phyloP scores from a whole-genome alignment of 1,284 basidiomycete species.

The Trametes sp. region DNA sequence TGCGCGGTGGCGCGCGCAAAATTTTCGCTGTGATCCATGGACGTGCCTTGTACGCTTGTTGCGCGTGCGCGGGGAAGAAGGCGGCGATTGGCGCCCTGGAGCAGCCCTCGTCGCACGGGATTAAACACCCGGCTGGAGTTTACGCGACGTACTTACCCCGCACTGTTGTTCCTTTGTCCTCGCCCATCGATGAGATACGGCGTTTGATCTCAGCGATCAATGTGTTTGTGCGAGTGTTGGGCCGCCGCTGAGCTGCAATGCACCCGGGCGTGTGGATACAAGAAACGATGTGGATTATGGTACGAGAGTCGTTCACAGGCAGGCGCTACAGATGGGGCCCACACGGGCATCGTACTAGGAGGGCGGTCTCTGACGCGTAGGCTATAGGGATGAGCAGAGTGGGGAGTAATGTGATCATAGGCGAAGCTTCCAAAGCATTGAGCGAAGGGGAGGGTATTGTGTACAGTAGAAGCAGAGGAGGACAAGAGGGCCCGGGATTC shows the following conservation, averaged over 20 bases:
- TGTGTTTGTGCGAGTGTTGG: not conserved
- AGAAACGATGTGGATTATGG: not conserved
- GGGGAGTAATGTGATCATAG: too few relatives aligned
- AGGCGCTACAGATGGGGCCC: not conserved
- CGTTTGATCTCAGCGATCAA: not conserved
- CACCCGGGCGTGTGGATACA: not conserved
- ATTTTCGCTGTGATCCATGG: not conserved
- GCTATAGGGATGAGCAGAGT: too few relatives aligned
- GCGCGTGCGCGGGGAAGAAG: not conserved
- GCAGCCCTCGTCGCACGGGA: not conserved
- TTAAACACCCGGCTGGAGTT: not conserved
- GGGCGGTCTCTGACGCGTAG: too few relatives aligned
- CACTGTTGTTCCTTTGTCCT: not conserved
- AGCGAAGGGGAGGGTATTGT: too few relatives aligned
- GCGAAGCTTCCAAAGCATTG: too few relatives aligned
- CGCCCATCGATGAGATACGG: conserved; percentile 1
- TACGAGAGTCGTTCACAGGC: not conserved
- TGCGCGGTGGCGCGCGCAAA: not conserved
- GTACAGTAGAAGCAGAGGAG: not conserved
- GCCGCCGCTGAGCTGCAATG: not conserved
- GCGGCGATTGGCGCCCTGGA: not conserved
- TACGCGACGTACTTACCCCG: not conserved
- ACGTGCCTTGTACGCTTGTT: not conserved
- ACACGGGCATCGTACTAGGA: too few relatives aligned
- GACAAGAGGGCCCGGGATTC: too few relatives aligned